Conservation (phyloP, 2,329 filamentous ascomycete genomes). For the Erysiphe neolycopersici region DNA sequence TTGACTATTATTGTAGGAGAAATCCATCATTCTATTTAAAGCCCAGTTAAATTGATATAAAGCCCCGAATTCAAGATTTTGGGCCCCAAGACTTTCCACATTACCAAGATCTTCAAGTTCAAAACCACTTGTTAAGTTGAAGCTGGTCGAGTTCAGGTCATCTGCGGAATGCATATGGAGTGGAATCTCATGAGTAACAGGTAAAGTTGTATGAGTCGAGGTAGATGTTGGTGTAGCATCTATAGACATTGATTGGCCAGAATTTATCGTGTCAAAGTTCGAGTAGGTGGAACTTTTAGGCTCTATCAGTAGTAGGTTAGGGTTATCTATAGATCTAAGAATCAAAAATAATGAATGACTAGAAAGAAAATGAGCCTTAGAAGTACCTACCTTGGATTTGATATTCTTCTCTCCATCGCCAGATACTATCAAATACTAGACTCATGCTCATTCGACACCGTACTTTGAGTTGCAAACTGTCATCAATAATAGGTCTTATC, state of each 20-base stretch:
- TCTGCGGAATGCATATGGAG: conserved; percentile 31
- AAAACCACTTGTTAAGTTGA: not conserved
- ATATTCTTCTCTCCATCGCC: conserved; percentile 63
- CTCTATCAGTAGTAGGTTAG: not conserved
- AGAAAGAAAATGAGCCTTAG: conserved; percentile 32
- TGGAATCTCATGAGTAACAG: conserved; percentile 19
- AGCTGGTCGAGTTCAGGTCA: not conserved
- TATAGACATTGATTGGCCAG: conserved; percentile 13
- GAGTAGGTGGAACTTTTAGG: conserved; percentile 61
- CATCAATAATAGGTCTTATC: conserved; percentile 22
- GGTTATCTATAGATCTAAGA: not conserved
- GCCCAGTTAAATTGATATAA: conserved; percentile 91
- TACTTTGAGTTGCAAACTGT: conserved; percentile 55
- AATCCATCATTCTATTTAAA: conserved; percentile 60
- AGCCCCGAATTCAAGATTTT: conserved; percentile 53
- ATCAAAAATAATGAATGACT: conserved; percentile 4
- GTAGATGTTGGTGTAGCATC: not conserved
- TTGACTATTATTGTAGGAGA: conserved; percentile 42
- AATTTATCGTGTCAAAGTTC: conserved; percentile 50
- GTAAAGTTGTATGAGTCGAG: not conserved
- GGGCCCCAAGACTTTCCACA: conserved; percentile 21
- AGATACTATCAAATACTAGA: conserved; percentile 60
- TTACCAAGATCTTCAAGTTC: not conserved
- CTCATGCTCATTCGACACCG: conserved; percentile 66
- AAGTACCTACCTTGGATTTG: conserved; percentile 40